Conservation (phyloP, 306 rosid genomes). For the Fragaria iinumae region DNA sequence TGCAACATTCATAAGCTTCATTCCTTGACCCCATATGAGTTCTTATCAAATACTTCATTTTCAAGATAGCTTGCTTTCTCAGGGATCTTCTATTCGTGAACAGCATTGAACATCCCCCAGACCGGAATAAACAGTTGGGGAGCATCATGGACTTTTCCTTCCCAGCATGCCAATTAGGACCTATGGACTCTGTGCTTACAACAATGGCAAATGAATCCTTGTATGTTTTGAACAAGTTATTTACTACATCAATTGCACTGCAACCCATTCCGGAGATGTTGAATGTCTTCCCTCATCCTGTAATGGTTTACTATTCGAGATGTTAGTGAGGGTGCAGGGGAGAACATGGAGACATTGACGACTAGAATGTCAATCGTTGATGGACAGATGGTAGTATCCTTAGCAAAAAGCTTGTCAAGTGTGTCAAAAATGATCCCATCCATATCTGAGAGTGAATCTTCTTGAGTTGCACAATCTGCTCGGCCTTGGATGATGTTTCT, state of each 20-base stretch:
- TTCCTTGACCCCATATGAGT: conserved; percentile 67
- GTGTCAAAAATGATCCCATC: conserved; percentile 65
- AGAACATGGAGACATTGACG: conserved; percentile 69
- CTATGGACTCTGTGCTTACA: conserved; percentile 72
- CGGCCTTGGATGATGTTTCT: conserved; percentile 50
- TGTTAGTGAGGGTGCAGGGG: conserved; percentile 69
- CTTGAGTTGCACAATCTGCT: conserved; percentile 33
- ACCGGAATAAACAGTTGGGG: conserved; percentile 69
- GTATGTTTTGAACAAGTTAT: conserved; percentile 53
- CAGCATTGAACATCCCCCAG: conserved; percentile 72
- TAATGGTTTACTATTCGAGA: conserved; percentile 60
- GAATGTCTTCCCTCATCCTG: conserved; percentile 66
- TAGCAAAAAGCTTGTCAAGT: conserved; percentile 57
- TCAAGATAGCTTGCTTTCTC: conserved; percentile 50
- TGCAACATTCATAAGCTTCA: conserved; percentile 74
- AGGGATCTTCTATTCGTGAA: conserved; percentile 51
- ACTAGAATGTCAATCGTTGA: conserved; percentile 57
- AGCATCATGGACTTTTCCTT: conserved; percentile 68
- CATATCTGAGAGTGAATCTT: conserved; percentile 50
- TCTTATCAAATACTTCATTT: conserved; percentile 51
- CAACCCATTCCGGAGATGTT: conserved; percentile 91
- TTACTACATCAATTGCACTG: conserved; percentile 74
- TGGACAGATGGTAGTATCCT: conserved; percentile 40
- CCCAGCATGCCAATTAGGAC: conserved; percentile 77
- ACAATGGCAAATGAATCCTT: conserved; percentile 46